Base-by-base conservation (phyloP, 176 grass and related monocot genomes). In the Avena eriantha region DNA sequence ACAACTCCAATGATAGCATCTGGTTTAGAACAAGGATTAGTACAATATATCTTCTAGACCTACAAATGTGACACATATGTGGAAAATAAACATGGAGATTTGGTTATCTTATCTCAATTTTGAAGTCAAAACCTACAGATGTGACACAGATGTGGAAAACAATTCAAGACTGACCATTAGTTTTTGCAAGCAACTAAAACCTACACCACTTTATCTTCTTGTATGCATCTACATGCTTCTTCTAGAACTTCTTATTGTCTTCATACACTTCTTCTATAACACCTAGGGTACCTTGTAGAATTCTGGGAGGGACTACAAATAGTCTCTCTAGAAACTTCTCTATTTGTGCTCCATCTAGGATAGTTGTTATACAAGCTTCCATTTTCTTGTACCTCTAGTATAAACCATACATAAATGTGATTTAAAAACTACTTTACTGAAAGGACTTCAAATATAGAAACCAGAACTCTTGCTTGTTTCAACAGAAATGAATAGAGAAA, bases 311-410 rank as follows among this genome's bases (percentile, higher is more conserved):
- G 45, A 86, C 53, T 1, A 81, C 72, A 81, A 68, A 87, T 12
- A 97, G 84, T 79, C 95, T 94, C 34, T 91, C 69, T 77, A 90
- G 92, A 83, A 97, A 97, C 50, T 79, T 90, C 84, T 86, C 83
- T 67, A 91, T 45, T 35, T 88, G 74, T 61, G 84, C 78, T 83
- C 81, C 88, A 16, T 87, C 81, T 23, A 11, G 36, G 26, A 45
- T 50, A 67, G 85, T 85, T 31, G 90, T 92, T 84, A 93, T 45
- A 77, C 95, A 97, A 73, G 63, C 61, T 91, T 97, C 90, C 90
- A 94, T 94, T 85, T 93, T 89, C 82, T 94, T 91, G 84, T 97
- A 93, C 95, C 95, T 97, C 89, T 41, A 72, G 80, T 74, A 69
- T 34, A 71, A 74, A 67, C 35, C 58, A 80, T 35, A 14, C 11